Percentiles rank a stretch among this genome's conserved stretches.
Conservation (phyloP, 108 stramenopile genomes). For the Mediolabrus comicus region DNA sequence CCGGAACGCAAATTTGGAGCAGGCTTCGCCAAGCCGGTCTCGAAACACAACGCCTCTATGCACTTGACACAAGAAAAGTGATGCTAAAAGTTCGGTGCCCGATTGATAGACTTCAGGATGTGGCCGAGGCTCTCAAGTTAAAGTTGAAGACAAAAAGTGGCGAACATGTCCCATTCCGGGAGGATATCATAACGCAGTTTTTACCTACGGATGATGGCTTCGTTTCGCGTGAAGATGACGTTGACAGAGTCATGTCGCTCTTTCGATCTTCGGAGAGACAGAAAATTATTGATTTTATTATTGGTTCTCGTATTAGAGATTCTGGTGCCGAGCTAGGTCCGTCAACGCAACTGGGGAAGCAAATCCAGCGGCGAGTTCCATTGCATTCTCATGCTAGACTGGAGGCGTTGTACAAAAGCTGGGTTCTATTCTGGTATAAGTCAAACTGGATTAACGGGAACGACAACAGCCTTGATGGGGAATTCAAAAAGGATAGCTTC, state of each 20-base stretch:
- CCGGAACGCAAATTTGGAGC: conserved; percentile 79
- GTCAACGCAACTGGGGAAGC: conserved; percentile 73
- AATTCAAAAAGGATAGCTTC: conserved; percentile 4
- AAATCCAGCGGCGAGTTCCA: conserved; percentile 78
- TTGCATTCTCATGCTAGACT: conserved; percentile 85
- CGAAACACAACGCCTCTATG: conserved; percentile 78
- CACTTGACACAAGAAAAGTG: conserved; percentile 71
- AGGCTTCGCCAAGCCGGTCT: conserved; percentile 86
- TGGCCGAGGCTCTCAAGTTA: conserved; percentile 87
- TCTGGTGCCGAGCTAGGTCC: conserved; percentile 88
- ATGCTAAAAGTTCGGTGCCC: conserved; percentile 92
- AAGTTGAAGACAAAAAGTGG: conserved; percentile 77
- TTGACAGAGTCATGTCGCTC: conserved; percentile 54
- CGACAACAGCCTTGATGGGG: conserved; percentile 37
- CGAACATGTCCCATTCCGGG: conserved; percentile 75
- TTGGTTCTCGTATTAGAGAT: conserved; percentile 84
- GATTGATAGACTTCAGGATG: conserved; percentile 82
- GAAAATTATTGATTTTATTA: conserved; percentile 89
- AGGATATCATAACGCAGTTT: conserved; percentile 68
- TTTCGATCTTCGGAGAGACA: conserved; percentile 84
- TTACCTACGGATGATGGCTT: conserved; percentile 51
- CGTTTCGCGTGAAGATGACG: conserved; percentile 53
- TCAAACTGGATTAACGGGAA: conserved; percentile 60
- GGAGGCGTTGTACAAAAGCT: conserved; percentile 64
- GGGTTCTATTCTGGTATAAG: conserved; percentile 77